These are phyloP conservation scores for Diaporthe ampelina DNA, from an alignment of 2,329 filamentous ascomycete species.

Conservation along the genomic window DNA sequence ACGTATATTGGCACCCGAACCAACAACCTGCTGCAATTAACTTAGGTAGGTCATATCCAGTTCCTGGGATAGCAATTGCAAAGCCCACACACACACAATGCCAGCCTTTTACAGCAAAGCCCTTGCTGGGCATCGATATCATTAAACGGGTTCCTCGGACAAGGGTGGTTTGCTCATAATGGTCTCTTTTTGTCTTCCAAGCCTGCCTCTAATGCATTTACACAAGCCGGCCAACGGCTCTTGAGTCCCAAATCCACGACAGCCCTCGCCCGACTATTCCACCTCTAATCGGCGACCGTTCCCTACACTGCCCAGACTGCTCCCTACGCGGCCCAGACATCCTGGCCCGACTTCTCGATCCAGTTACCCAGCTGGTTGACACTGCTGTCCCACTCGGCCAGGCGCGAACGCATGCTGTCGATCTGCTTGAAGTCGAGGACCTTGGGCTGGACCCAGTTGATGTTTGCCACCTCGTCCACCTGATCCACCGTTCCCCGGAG, in stretches of 20 bases:
- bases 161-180: slow-evolving; percentile 28
- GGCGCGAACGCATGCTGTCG: slow-evolving; percentile 86
- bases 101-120: too few relatives aligned
- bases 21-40: background rate
- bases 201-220: slow-evolving; percentile 40
- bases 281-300: background rate
- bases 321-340: slow-evolving; percentile 89
- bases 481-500: slow-evolving; percentile 95
- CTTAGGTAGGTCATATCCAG: background rate
- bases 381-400: slow-evolving; percentile 95
- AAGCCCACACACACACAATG: background rate
- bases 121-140: too few relatives aligned
- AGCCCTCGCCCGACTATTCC: background rate
- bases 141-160: background rate
- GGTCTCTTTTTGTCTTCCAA: slow-evolving; percentile 14
- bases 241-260: background rate
- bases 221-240: background rate
- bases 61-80: background rate
- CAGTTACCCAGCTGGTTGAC: slow-evolving; percentile 97
- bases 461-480: slow-evolving; percentile 92
- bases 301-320: slow-evolving; percentile 85
- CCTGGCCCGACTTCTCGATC: slow-evolving; percentile 94
- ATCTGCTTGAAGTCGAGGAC: slow-evolving; percentile 97
- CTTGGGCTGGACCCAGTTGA: slow-evolving; percentile 99
- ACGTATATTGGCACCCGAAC: background rate